Evolutionary conservation across 305 asterid species (phyloP).

Genomic region (Stenogyne calaminthoides): DNA sequence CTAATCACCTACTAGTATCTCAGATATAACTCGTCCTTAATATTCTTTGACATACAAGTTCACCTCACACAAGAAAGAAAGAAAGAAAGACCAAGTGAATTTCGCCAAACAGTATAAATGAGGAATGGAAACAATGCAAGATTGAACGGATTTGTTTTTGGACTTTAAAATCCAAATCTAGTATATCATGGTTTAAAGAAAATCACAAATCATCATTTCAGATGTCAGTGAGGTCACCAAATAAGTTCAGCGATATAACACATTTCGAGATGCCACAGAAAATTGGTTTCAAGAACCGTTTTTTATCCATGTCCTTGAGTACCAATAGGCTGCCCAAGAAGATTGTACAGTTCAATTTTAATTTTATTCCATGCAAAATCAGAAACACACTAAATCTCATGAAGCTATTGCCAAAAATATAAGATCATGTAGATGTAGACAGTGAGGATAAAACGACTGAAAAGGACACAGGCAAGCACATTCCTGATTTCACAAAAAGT

Average conservation of each 20-base stretch:
- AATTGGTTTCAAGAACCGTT: not conserved
- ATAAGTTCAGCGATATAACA: not conserved
- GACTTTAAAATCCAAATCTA: not conserved
- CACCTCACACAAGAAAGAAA: not conserved
- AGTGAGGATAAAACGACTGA: not conserved
- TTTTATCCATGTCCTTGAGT: not conserved
- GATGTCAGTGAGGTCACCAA: not conserved
- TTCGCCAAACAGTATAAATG: not conserved
- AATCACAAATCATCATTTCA: not conserved
- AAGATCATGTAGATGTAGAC: not conserved
- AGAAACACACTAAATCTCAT: not conserved
- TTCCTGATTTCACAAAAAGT: not conserved
- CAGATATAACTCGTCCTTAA: not conserved
- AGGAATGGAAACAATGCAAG: not conserved
- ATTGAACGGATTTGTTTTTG: not conserved
- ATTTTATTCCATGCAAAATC: not conserved
- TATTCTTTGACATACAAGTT: not conserved
- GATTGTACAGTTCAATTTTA: not conserved
- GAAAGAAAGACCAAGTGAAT: not conserved
- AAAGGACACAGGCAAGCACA: not conserved
- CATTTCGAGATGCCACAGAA: not conserved
- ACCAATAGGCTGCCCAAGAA: not conserved
- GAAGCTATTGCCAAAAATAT: not conserved
- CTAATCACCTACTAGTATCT: constrained; percentile 11
- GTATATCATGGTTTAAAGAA: not conserved